phyloP scores from a whole-genome alignment of 495 filamentous ascomycete genomes.

The Tuber borchii region DNA sequence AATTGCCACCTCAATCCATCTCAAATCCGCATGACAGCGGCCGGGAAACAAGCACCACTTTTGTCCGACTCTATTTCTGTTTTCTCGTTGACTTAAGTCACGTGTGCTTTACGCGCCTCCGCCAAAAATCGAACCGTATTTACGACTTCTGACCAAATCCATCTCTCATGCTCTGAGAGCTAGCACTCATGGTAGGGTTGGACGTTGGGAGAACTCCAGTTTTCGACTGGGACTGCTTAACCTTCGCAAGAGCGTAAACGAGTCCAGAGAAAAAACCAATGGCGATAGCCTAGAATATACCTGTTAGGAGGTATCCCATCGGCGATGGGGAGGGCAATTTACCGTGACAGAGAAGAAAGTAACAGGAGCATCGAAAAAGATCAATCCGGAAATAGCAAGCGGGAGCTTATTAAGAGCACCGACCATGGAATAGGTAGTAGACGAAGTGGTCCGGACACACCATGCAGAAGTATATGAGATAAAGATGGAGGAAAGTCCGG shows the following conservation, averaged over 20 bases:
- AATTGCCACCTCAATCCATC: neutral
- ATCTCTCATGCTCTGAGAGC: slow-evolving; percentile 85
- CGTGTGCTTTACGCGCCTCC: neutral
- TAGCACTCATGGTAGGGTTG: slow-evolving; percentile 72
- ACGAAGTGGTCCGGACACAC: slow-evolving; percentile 95
- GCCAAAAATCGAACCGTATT: neutral
- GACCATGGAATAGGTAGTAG: slow-evolving; percentile 97
- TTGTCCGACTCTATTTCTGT: neutral
- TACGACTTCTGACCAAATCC: slow-evolving; percentile 47
- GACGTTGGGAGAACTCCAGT: slow-evolving; percentile 63
- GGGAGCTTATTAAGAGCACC: slow-evolving; percentile 97
- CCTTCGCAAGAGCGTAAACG: slow-evolving; percentile 86
- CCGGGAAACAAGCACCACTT: neutral
- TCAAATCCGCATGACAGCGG: neutral
- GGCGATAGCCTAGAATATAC: slow-evolving; percentile 61
- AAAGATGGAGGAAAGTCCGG: slow-evolving; percentile 87
- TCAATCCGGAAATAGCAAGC: slow-evolving; percentile 77
- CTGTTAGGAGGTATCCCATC: neutral
- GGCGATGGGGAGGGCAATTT: slow-evolving; percentile 12
- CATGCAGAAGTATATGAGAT: slow-evolving; percentile 98
- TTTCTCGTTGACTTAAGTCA: neutral
- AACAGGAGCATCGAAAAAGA: slow-evolving; percentile 92
- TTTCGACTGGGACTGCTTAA: slow-evolving; percentile 63
- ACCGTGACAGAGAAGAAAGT: slow-evolving; percentile 73
- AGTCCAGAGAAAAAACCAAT: slow-evolving; percentile 88